Evolutionary conservation across 2,329 filamentous ascomycete genomes (phyloP).

Genomic region (Calonectria naviculata): DNA sequence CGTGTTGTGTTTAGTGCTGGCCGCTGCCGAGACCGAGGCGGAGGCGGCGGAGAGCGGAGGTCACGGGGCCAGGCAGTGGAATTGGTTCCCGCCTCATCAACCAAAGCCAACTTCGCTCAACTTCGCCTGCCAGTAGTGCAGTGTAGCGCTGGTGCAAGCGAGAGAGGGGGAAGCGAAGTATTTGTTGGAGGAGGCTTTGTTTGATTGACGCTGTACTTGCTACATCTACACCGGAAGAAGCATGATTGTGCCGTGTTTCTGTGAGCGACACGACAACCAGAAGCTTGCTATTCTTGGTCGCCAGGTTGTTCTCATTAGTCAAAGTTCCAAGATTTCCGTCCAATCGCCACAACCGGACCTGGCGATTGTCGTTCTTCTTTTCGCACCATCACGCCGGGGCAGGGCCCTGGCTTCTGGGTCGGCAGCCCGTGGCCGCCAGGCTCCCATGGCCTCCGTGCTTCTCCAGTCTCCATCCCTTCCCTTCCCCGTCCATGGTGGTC

Average conservation of each 20-base stretch:
- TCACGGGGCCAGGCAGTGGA: slow-evolving; percentile 15
- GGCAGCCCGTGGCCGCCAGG: slow-evolving; percentile 9
- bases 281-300: slow-evolving; percentile 8
- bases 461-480: slow-evolving; percentile 25
- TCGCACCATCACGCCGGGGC: slow-evolving; percentile 1
- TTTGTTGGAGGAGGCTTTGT: background rate
- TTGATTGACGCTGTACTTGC: background rate
- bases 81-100: background rate
- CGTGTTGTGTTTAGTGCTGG: background rate
- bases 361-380: slow-evolving; percentile 29
- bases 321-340: slow-evolving; percentile 43
- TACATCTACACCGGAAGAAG: background rate
- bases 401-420: slow-evolving; percentile 1
- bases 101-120: background rate
- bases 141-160: slow-evolving; percentile 1
- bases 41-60: slow-evolving; percentile 16
- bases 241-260: background rate
- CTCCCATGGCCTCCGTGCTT: slow-evolving; percentile 13
- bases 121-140: background rate
- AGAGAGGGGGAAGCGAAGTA: background rate
- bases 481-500: slow-evolving; percentile 31
- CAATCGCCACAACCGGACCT: slow-evolving; percentile 38
- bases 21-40: slow-evolving; percentile 7
- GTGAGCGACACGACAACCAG: slow-evolving; percentile 4
- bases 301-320: slow-evolving; percentile 50